These are phyloP conservation scores for Cichorium intybus DNA, from an alignment of 140 eudicot species.

Conservation along the genomic window DNA sequence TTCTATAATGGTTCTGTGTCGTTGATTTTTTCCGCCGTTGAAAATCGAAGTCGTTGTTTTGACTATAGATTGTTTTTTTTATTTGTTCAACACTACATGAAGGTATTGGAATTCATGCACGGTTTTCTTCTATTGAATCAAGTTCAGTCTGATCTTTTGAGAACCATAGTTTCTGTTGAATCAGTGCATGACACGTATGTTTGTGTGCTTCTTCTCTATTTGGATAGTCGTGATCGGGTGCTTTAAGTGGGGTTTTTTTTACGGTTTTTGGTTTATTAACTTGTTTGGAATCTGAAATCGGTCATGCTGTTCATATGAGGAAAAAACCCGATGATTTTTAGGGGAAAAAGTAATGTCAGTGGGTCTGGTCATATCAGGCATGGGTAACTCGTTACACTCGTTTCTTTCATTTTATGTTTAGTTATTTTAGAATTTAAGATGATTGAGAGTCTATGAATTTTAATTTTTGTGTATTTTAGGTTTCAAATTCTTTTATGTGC, in stretches of 20 bases:
- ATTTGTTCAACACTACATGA: slow-evolving; percentile 3
- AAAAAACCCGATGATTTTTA: background rate
- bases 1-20: background rate
- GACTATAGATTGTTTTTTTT: background rate
- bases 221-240: background rate
- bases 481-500: background rate
- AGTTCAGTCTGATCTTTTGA: background rate
- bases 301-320: background rate
- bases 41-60: slow-evolving; percentile 7
- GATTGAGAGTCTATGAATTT: too few species aligned
- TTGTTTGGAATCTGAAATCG: background rate
- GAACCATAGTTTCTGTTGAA: background rate
- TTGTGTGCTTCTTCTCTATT: background rate
- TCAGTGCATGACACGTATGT: slow-evolving; percentile 3
- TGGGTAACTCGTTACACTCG: background rate
- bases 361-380: slow-evolving; percentile 11
- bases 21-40: background rate
- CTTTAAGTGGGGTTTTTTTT: background rate
- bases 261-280: background rate
- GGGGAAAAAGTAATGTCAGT: background rate
- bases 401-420: background rate
- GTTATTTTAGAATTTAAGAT: background rate
- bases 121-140: background rate
- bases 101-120: slow-evolving; percentile 19
- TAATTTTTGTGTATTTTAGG: background rate